phyloP scores from a whole-genome alignment of 1,139 yeast species.

The Eremothecium coryli region DNA sequence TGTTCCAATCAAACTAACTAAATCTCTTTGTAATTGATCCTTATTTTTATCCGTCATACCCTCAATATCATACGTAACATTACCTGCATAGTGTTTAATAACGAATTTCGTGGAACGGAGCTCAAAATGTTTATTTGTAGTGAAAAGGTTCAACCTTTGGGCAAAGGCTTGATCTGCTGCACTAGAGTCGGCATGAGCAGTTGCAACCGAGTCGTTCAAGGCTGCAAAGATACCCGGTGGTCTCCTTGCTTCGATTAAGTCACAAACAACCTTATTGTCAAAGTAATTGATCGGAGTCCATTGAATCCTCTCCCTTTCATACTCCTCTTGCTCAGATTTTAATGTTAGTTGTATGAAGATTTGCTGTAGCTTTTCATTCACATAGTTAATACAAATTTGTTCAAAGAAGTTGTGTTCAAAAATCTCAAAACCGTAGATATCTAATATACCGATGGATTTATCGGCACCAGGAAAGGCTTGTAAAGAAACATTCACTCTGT shows the following conservation, averaged over 20 bases:
- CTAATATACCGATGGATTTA: slow-evolving; percentile 86
- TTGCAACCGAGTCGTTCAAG: slow-evolving; percentile 91
- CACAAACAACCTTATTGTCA: slow-evolving; percentile 95
- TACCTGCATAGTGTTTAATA: slow-evolving; percentile 97
- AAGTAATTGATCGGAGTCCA: slow-evolving; percentile 98
- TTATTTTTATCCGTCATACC: slow-evolving; percentile 97
- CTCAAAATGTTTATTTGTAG: slow-evolving; percentile 80
- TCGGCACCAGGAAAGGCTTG: slow-evolving; percentile 42
- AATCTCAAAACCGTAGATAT: slow-evolving; percentile 96
- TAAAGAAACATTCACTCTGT: slow-evolving; percentile 73
- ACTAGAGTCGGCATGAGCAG: slow-evolving; percentile 94
- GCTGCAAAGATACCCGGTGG: slow-evolving; percentile 98
- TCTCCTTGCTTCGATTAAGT: slow-evolving; percentile 83
- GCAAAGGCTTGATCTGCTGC: slow-evolving; percentile 98
- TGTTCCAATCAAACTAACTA: slow-evolving; percentile 66
- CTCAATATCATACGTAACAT: slow-evolving; percentile 82
- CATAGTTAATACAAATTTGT: slow-evolving; percentile 94
- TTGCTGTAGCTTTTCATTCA: slow-evolving; percentile 94
- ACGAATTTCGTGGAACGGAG: slow-evolving; percentile 80
- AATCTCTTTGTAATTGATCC: slow-evolving; percentile 84
- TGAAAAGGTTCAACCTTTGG: slow-evolving; percentile 79
- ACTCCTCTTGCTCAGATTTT: slow-evolving; percentile 96
- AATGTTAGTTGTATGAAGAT: slow-evolving; percentile 91
- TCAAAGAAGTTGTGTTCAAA: slow-evolving; percentile 95
- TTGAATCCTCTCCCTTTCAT: slow-evolving; percentile 85